Evolutionary conservation across 169 alveolate genomes (phyloP), one percentile per base, ranked within the genome.

Genomic region (Plasmodium gonderi): DNA sequence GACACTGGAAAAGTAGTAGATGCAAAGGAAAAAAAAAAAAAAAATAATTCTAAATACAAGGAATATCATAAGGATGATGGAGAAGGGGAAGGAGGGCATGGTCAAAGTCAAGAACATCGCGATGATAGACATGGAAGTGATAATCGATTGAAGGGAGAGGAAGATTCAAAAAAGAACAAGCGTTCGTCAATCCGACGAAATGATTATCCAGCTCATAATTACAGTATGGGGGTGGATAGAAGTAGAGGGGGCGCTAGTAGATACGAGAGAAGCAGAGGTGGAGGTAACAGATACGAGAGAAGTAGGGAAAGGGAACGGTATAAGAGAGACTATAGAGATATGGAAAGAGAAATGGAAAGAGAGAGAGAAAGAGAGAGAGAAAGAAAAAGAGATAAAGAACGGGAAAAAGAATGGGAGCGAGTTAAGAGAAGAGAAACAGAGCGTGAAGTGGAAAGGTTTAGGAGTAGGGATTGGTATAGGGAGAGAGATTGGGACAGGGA

Each of bases 81-180:
- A 8, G 33, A 49, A 40, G 64, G 74, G 3, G 68, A n/a, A 23
- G 38, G 38, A 20, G 40, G 38, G 26, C 26, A 60, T 8, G 72
- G 40, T 20, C 31, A 23, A 60, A 23, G 9, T n/a, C 47, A 17
- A 42, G 26, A 31, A 3, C 17, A 20, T 3, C 45, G 69, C 14
- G 79, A 80, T 42, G 79, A 69, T 51, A 76, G 60, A 54, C 36
- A 23, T 36, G 40, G 74, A 11, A 31, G 79, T 31, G 91, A 79
- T 14, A 60, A 12, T 3, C 38, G 79, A 2, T 51, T 31, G 65
- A 60, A 72, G n/a, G 45, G 79, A 11, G 91, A 60, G 74, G 26
- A 31, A n/a, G 81, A 76, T 12, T 31, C 11, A 12, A 80, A 72
- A 45, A 83, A 44, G 77, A 72, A 51, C 31, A 83, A 44, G 64